Evolutionary conservation across 306 rosid species (phyloP), one percentile per base, ranked within the genome.

Genomic region (Dalbergia oliveri): DNA sequence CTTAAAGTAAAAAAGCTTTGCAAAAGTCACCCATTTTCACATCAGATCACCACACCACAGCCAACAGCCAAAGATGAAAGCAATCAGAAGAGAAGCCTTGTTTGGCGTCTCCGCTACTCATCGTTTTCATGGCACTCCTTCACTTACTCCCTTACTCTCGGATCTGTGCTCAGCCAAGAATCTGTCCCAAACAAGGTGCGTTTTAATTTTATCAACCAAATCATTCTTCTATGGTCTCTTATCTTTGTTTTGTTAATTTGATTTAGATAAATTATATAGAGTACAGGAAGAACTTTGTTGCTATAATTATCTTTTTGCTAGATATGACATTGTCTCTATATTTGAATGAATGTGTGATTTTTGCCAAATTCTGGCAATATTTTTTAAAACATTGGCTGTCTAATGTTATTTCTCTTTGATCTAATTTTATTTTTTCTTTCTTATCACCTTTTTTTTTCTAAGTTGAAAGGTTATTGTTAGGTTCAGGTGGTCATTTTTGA

Each of bases 41-140:
- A 78, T 26, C 31, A 26, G 31, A 26, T 26, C 31, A 26, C 3
- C 31, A 26, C 41, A 37, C 41, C 41, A 37, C 41, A 4, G 41
- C 41, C 7, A 37, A 6, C 41, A 49, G 9, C 57, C n/a, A 4
- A 82, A 59, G 43, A 43, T 65, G 72, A 79, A 76, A 73, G 21
- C 80, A 64, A 80, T 86, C 31, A 26, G 31, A 81, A 70, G 11
- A 19, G 81, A 80, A 13, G 44, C 87, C 21, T 79, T 83, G 41
- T 69, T 82, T 62, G 77, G 63, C 33, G 72, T 73, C 56, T 87
- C 89, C 63, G 79, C 88, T 69, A 68, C 85, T 26, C 3, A 26
- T 66, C 66, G 77, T 82, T 45, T 83, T 39, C 72, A 11, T 64
- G 70, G 69, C 11, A 64, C 84, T 41, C 82, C 84, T 62, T 69